Evolutionary conservation across 305 asterid species (phyloP), one percentile per base, ranked within the genome.

Genomic region (Fraxinus paxiana): DNA sequence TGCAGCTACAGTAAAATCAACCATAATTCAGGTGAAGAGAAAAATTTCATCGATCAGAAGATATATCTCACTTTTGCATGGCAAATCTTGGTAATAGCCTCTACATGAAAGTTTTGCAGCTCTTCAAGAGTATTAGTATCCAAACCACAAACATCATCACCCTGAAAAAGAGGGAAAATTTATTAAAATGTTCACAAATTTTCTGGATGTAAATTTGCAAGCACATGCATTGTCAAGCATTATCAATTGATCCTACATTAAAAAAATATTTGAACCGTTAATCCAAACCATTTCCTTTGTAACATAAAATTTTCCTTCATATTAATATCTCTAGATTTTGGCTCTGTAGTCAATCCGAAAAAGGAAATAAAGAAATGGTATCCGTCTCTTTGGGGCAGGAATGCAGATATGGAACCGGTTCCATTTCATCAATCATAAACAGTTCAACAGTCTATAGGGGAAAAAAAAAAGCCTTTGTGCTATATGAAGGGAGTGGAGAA

Each of bases 41-140:
- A 73, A 73, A 48, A 7, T 0, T 9, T 54, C 5, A 48, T 6
- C 3, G 3, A 81, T 6, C 73, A 26, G 51, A 38, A 33, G 43
- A 75, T 20, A 35, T 34, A 51, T 77, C 18, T 75, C 72, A 86
- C 89, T 84, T 86, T 86, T 61, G 89, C 87, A 80, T 81, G 86
- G 70, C 84, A 84, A 59, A 86, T 86, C 86, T 84, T 86, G 84
- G 87, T 84, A 41, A 86, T 86, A 78, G 89, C 89, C 72, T 86
- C 89, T 33, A 86, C 87, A 56, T 86, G 89, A 79, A 86, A 78
- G 78, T 79, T 84, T 81, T 86, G 89, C 81, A 84, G 75, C 84
- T 86, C 86, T 37, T 84, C 88, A 31, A 86, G 87, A 63, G 87
- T 56, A 61, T 80, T 80, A 41, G 81, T 48, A 82, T 84, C 86